Conservation (phyloP, 2,329 filamentous ascomycete genomes). For the Colletotrichum filicis region DNA sequence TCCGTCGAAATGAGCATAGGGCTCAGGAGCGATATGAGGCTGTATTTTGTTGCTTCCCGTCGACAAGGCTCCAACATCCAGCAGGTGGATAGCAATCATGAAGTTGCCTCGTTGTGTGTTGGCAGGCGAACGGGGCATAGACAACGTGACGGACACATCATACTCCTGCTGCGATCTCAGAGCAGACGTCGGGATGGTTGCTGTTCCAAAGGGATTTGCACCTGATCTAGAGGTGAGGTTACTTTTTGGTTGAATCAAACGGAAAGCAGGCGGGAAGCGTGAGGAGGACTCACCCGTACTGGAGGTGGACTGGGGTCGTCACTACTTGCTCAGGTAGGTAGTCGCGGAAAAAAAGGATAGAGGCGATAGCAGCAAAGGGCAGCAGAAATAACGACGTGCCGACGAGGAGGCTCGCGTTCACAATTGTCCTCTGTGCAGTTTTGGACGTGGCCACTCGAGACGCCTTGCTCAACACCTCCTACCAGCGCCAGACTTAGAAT, state of each 20-base stretch:
- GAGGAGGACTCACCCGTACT: constrained; percentile 62
- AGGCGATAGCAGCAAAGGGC: constrained; percentile 58
- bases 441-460: constrained; percentile 59
- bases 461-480: constrained; percentile 35
- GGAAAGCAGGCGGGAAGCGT: background rate
- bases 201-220: constrained; percentile 63
- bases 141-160: constrained; percentile 81
- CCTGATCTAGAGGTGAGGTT: constrained; percentile 50
- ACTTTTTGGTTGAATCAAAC: background rate
- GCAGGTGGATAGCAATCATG: constrained; percentile 86
- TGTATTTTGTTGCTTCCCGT: constrained; percentile 34
- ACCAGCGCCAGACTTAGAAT: background rate
- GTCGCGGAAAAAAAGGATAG: constrained; percentile 65
- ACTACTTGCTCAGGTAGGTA: constrained; percentile 67
- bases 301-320: constrained; percentile 63
- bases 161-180: constrained; percentile 82
- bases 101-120: constrained; percentile 90
- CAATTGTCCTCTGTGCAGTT: constrained; percentile 59
- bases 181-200: constrained; percentile 56
- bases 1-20: constrained; percentile 49
- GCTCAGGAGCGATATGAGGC: constrained; percentile 36
- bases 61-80: constrained; percentile 54
- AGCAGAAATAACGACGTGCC: constrained; percentile 56
- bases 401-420: constrained; percentile 59
- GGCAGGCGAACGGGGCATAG: constrained; percentile 79